Base-by-base conservation (phyloP, 192 early-diverging fungal genomes). In the Martensiomyces pterosporus region DNA sequence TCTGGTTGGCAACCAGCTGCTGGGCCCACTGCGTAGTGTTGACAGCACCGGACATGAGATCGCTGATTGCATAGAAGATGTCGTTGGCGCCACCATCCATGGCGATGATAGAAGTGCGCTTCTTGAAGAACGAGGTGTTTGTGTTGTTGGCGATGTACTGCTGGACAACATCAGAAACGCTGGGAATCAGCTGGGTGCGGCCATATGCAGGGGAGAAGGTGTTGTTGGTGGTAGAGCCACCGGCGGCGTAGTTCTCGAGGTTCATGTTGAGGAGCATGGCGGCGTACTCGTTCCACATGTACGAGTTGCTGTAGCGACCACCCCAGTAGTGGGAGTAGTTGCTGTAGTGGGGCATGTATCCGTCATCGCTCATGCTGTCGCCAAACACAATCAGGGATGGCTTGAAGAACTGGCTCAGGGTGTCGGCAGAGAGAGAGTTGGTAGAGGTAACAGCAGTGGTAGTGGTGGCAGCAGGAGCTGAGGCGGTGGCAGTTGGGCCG, bases 81-180 rank as follows among this genome's bases (percentile, higher is more conserved):
- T 41, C 22, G 39, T 41, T 41, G 16, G 7, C 39, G 5, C 39
- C 39, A 14, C 16, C 39, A 9, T 41, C 39, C 5, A 41, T 17
- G 17, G 14, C 5, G 7, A 41, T 14, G 6, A 32, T 5, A 5
- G 29, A 32, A 14, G 5, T 41, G 6, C 5, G 6, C 22, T 41
- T 41, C 22, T 41, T 23, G 39, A 23, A 23, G 22, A 9, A 7
- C 14, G 39, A 41, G 6, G 39, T 23, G 22, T 9, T 9, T 8
- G 39, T 41, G 39, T 17, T 41, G 39, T 41, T 41, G 16, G 16
- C 17, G 14, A 41, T 17, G 22, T 41, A 41, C 17, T 41, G 39
- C 16, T 41, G 5, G 16, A 41, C 22, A 21, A 21, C 9, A 5
- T 41, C 39, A 14, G 22, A 7, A 14, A 41, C 9, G 22, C 39